phyloP scores from a whole-genome alignment of 306 rosid species.

The Cucurbita pepo region DNA sequence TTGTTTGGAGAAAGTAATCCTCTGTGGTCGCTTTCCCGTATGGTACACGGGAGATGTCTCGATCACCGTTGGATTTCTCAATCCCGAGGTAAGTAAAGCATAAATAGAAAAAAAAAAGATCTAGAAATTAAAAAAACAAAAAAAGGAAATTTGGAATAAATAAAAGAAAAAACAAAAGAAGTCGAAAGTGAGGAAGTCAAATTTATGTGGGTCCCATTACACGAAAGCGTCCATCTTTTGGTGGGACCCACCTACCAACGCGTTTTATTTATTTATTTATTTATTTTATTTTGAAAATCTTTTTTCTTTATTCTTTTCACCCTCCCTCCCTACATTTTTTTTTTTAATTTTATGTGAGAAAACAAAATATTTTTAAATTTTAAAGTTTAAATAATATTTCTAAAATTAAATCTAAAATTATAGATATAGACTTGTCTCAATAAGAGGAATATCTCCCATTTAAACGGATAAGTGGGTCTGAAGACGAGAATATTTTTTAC shows the following conservation, averaged over 20 bases:
- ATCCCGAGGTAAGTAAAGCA: not conserved
- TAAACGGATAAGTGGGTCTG: no score
- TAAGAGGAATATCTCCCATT: no score
- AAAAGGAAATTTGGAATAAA: not conserved
- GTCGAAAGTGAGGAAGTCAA: not conserved
- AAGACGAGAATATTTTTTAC: not conserved
- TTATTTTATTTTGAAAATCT: not conserved
- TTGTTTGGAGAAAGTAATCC: not conserved
- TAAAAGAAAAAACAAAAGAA: not conserved
- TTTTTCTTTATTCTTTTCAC: not conserved
- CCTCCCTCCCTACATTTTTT: no score
- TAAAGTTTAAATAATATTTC: no score
- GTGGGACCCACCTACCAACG: constrained; percentile 10
- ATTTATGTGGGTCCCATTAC: not conserved
- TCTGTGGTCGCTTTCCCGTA: not conserved
- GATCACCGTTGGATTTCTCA: not conserved
- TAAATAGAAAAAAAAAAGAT: no score
- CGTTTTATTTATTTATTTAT: not conserved
- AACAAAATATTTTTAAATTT: no score
- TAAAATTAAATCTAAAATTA: no score
- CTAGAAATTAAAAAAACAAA: no score
- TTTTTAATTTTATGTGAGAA: no score
- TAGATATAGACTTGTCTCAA: no score
- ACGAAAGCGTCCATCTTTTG: constrained; percentile 9
- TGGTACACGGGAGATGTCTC: not conserved